phyloP scores from a whole-genome alignment of 2,329 filamentous ascomycete genomes.

The Fusarium torreyae region DNA sequence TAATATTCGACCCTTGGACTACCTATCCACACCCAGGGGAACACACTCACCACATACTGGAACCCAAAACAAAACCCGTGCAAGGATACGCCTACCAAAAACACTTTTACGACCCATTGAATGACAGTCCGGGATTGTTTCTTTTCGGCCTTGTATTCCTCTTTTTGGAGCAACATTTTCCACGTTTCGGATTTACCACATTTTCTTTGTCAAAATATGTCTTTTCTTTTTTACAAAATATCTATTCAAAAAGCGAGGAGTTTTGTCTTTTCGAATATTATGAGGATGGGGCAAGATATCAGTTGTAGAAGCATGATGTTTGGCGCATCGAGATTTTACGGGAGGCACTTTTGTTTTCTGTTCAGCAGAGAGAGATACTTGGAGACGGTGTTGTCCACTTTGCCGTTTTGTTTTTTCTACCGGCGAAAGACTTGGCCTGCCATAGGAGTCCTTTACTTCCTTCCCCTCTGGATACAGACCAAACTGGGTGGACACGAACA shows the following conservation, averaged over 20 bases:
- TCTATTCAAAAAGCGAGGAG: conserved; percentile 49
- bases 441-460: conserved; percentile 14
- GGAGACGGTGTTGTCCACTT: conserved; percentile 42
- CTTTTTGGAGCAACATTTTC: conserved; percentile 36
- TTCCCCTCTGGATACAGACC: conserved; percentile 10
- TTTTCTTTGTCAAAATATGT: conserved; percentile 39
- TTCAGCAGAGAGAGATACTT: conserved; percentile 34
- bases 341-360: conserved; percentile 31
- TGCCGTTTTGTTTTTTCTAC: conserved; percentile 21
- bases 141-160: conserved; percentile 41
- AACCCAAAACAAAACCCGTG: conserved; percentile 38
- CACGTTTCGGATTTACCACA: conserved; percentile 5
- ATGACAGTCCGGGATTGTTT: conserved; percentile 48
- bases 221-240: conserved; percentile 27
- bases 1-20: conserved; percentile 43
- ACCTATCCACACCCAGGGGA: conserved; percentile 13
- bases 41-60: conserved; percentile 18
- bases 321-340: conserved; percentile 46
- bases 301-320: conserved; percentile 51
- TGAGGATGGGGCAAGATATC: conserved; percentile 48
- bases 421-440: conserved; percentile 17
- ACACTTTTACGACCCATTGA: conserved; percentile 46
- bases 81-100: conserved; percentile 45
- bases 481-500: conserved; percentile 27
- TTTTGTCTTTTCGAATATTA: conserved; percentile 50